Evolutionary conservation across 441 rosid species (phyloP).

Genomic region (Theobroma grandiflorum): DNA sequence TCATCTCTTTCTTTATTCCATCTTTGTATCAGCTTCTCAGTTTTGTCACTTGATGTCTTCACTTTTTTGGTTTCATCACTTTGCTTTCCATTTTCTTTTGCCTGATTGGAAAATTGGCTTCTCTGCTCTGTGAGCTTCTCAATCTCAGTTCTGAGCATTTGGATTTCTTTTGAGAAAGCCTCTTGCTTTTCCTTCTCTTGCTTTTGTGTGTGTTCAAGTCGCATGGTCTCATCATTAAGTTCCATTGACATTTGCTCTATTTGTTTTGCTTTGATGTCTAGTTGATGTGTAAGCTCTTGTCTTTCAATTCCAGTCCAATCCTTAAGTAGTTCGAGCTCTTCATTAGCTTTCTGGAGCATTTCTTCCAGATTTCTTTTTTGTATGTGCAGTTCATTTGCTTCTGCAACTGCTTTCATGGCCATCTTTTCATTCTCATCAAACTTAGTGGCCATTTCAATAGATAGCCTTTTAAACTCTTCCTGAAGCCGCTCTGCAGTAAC

Average conservation of each 20-base stretch:
- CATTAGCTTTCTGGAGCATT: conserved; percentile 54
- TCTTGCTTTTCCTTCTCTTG: conserved; percentile 41
- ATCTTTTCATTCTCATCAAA: conserved; percentile 61
- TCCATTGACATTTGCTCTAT: conserved; percentile 38
- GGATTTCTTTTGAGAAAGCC: conserved; percentile 50
- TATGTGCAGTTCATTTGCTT: conserved; percentile 58
- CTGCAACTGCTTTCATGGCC: conserved; percentile 48
- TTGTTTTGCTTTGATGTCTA: conserved; percentile 36
- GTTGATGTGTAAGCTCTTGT: conserved; percentile 46
- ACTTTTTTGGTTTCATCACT: conserved; percentile 43
- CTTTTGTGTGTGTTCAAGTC: conserved; percentile 36
- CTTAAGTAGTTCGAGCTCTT: conserved; percentile 44
- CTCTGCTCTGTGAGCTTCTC: conserved; percentile 44
- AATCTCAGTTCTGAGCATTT: conserved; percentile 43
- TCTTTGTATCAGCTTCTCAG: conserved; percentile 49
- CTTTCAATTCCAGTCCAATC: conserved; percentile 45
- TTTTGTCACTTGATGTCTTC: conserved; percentile 50
- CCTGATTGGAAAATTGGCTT: conserved; percentile 28
- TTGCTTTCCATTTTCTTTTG: conserved; percentile 40
- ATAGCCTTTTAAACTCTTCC: conserved; percentile 67
- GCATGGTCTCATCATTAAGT: conserved; percentile 36
- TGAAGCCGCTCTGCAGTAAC: conserved; percentile 72
- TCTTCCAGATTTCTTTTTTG: conserved; percentile 59
- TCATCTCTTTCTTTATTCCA: conserved; percentile 68
- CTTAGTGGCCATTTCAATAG: conserved; percentile 67